phyloP scores from a whole-genome alignment of 2,329 filamentous ascomycete species.

The Emmonsia crescens region DNA sequence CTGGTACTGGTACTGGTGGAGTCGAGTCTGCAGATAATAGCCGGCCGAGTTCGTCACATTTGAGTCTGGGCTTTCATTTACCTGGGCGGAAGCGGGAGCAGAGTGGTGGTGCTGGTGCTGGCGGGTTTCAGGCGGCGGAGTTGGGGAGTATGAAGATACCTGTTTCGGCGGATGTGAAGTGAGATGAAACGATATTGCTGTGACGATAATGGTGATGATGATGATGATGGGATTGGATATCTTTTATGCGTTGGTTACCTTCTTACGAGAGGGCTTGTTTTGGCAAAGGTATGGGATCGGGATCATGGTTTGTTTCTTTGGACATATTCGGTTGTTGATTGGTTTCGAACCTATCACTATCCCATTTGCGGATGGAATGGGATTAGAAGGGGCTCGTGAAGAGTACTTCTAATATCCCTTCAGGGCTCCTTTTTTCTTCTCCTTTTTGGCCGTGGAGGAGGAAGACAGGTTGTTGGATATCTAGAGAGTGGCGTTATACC shows the following conservation, averaged over 20 bases:
- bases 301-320: background rate
- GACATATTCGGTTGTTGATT: background rate
- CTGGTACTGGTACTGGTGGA: background rate
- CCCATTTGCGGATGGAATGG: too few relatives aligned
- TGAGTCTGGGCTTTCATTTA: conserved; percentile 49
- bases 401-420: too few relatives aligned
- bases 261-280: background rate
- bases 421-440: background rate
- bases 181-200: background rate
- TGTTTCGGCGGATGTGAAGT: background rate
- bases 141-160: conserved; percentile 47
- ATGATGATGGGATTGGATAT: background rate
- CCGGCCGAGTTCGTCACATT: conserved; percentile 35
- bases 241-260: background rate
- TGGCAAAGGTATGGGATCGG: background rate
- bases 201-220: background rate
- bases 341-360: background rate
- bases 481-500: background rate
- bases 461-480: background rate
- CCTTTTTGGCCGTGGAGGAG: background rate
- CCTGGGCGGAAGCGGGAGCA: conserved; percentile 62
- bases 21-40: conserved; percentile 23
- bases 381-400: too few relatives aligned
- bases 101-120: conserved; percentile 47
- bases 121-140: conserved; percentile 65